Evolutionary conservation across 352 stramenopile species (phyloP), one percentile per base, ranked within the genome.

Genomic region (Elongisporangium anandrum): DNA sequence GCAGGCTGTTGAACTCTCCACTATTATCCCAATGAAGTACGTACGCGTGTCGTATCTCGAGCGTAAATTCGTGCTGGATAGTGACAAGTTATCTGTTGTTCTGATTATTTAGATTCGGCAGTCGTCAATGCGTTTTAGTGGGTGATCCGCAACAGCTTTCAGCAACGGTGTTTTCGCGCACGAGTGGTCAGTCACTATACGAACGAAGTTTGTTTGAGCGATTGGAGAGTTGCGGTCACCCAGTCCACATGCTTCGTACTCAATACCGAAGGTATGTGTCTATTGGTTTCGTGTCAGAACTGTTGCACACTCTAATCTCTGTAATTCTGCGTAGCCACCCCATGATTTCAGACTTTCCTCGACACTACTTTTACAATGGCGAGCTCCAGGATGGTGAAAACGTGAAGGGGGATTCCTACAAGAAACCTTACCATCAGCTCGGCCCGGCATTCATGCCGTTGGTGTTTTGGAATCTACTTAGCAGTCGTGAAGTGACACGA

Each of bases 141-240:
- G 93, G 93, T 20, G 93, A 98, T 66, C 93, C 92, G 0, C 91
- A 98, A 64, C 93, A 98, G 60, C 74, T 98, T 17, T 91, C 88
- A 38, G 93, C 93, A n/a, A 98, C 93, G 0, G 88, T 97, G 0
- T 96, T 98, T 60, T 97, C 89, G 21, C 87, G 89, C 50, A 90
- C 85, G 12, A 92, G 85, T 23, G 79, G 75, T 0, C 73, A 88
- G 34, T 95, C 85, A 3, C 76, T 96, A 26, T 97, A 97, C 60
- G 88, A 97, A 50, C 81, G 92, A 21, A 96, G 86, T 86, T 68
- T 98, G 15, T 98, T 98, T 59, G 89, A 97, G 56, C 86, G 93
- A 26, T 66, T 98, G 34, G 90, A 97, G 68, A 87, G 73, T 34
- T 92, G 81, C 45, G 79, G 88, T 1, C 85, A 97, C 57, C 88